Conservation (phyloP, 176 grass and related monocot species). For the Hsuehochloa calcarea region DNA sequence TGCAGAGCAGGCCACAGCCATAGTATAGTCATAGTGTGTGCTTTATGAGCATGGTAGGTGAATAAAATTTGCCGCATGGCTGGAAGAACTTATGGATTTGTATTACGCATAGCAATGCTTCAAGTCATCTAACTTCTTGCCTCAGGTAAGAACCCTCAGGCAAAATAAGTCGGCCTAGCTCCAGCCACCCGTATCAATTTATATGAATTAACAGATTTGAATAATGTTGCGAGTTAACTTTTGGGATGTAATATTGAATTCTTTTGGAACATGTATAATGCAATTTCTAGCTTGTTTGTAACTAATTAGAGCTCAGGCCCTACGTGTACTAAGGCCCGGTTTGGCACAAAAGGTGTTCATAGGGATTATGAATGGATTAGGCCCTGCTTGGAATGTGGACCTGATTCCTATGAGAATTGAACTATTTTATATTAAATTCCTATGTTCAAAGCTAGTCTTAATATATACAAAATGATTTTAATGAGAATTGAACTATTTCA, state of each 20-base stretch:
- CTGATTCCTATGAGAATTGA: too few relatives aligned
- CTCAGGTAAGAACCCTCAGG: not conserved
- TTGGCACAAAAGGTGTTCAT: too few relatives aligned
- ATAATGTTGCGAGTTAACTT: not conserved
- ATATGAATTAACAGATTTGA: not conserved
- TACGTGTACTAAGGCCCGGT: too few relatives aligned
- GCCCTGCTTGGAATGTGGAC: too few relatives aligned
- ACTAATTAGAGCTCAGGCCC: too few relatives aligned
- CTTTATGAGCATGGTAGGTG: not conserved
- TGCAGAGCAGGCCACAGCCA: conserved; percentile 89
- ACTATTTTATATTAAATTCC: too few relatives aligned
- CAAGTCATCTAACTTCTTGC: not conserved
- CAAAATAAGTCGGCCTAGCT: not conserved
- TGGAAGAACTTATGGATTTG: not conserved
- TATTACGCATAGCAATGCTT: not conserved
- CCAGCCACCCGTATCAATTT: not conserved
- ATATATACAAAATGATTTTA: too few relatives aligned
- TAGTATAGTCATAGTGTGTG: not conserved
- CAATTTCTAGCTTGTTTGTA: not conserved
- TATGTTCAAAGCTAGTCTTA: too few relatives aligned
- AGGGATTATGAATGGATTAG: too few relatives aligned
- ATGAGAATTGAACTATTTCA: too few relatives aligned
- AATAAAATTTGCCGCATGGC: conserved; percentile 22
- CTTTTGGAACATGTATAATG: not conserved
- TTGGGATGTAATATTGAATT: not conserved